Percentiles rank a stretch among this genome's conserved stretches.
phyloP scores from a whole-genome alignment of 1,139 yeast genomes.

The Eremothecium coryli region DNA sequence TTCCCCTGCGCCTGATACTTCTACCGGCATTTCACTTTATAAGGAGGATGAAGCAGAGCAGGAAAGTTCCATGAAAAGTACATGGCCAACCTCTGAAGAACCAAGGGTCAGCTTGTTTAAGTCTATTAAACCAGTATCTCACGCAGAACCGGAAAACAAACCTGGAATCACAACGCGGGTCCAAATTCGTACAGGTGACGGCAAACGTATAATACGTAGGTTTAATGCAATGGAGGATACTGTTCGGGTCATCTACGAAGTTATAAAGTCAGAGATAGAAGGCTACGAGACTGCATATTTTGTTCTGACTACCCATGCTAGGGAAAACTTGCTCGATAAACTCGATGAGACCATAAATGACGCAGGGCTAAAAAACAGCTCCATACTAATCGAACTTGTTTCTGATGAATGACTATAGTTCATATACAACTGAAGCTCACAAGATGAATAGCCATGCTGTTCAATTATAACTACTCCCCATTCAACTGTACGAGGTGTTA shows the following conservation, averaged over 20 bases:
- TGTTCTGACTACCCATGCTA: slow-evolving; percentile 50
- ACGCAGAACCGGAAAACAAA: slow-evolving; percentile 51
- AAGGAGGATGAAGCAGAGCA: slow-evolving; percentile 13
- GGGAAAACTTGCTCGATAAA: slow-evolving; percentile 55
- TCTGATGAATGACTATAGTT: slow-evolving; percentile 11
- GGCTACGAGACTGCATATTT: slow-evolving; percentile 40
- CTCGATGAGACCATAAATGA: slow-evolving; percentile 55
- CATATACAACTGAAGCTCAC: no score
- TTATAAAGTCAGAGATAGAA: slow-evolving; percentile 46
- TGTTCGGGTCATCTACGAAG: slow-evolving; percentile 53
- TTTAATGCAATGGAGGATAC: slow-evolving; percentile 45
- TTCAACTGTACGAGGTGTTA: no score
- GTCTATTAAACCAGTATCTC: slow-evolving; percentile 37
- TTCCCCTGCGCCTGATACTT: slow-evolving; percentile 1
- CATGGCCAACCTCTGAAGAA: slow-evolving; percentile 22
- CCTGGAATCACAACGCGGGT: slow-evolving; percentile 60
- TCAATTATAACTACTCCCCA: no score
- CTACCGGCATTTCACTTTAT: slow-evolving; percentile 9
- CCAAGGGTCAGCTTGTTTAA: slow-evolving; percentile 18
- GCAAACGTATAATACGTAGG: slow-evolving; percentile 70
- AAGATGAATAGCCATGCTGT: no score
- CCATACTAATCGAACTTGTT: slow-evolving; percentile 54
- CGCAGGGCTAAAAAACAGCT: slow-evolving; percentile 75
- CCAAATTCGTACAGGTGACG: slow-evolving; percentile 82
- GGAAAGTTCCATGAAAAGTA: not conserved